Evolutionary conservation across 208 protist genomes (phyloP), one percentile per base, ranked within the genome.

Genomic region (Acanthamoeba lenticulata): DNA sequence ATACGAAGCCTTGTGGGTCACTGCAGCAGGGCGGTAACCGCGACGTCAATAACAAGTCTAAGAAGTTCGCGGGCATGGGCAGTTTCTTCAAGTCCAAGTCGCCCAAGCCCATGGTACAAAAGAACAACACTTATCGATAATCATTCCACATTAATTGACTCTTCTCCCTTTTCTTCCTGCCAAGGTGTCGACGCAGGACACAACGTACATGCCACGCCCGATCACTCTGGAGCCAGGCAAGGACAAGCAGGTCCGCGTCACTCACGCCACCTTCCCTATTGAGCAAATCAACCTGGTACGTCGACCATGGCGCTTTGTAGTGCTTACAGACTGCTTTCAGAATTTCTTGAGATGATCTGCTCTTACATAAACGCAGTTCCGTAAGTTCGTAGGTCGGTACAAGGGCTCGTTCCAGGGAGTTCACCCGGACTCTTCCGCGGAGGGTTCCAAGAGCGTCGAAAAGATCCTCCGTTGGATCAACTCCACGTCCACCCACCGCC

Each of bases 171-270:
- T 27, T 11, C 34, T 19, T n/a, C n/a, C n/a, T n/a, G n/a, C n/a
- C n/a, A n/a, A 74, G 65, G 65, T 74, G 40, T 83, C 74, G 27
- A 83, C 74, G 9, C 74, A 83, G 34, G 52, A 83, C 29, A 83
- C 40, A 1, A 32, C 74, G 17, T 83, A 83, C 42, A 5, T 83
- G 21, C 74, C 74, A 7, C 36, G 74, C 21, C 74, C 74, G 27
- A 52, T 83, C 44, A 83, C 74, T 0, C 74, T 83, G 21, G 36
- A 34, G 2, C 17, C 45, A 3, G 40, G 74, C 40, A 83, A 83
- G 74, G 74, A 44, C 36, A 83, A 83, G 74, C 74, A 83, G 32
- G 42, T 83, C 11, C 36, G 74, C 13, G 52, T 83, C 44, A 52
- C 74, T 15, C 74, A 83, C 74, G 74, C 74, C 24, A 52, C 74